These are phyloP conservation scores for Verticillium nubilum DNA, from an alignment of 2,329 filamentous ascomycete species.

Conservation along the genomic window DNA sequence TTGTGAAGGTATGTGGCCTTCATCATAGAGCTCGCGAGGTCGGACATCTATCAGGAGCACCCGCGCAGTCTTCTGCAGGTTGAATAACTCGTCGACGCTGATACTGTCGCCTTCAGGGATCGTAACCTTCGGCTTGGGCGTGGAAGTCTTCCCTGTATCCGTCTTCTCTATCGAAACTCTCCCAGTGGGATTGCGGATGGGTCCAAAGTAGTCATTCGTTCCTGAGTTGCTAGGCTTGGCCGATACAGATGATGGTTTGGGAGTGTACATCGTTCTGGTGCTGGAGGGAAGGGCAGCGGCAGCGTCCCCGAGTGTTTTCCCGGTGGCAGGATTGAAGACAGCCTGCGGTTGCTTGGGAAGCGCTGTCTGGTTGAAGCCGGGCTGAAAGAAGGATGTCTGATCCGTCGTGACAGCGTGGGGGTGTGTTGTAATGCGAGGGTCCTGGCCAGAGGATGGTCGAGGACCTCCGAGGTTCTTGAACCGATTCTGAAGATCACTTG, in stretches of 20 bases:
- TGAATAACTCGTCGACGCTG: slow-evolving; percentile 63
- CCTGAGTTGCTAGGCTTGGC: not conserved
- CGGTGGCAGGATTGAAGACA: slow-evolving; percentile 73
- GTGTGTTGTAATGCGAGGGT: slow-evolving; percentile 47
- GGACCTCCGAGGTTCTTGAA: slow-evolving; percentile 51
- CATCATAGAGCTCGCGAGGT: slow-evolving; percentile 72
- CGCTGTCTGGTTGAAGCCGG: slow-evolving; percentile 24
- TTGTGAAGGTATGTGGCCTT: slow-evolving; percentile 81
- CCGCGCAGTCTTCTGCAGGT: slow-evolving; percentile 50
- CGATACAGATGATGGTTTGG: not conserved
- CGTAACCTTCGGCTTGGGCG: slow-evolving; percentile 11
- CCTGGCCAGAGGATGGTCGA: slow-evolving; percentile 36
- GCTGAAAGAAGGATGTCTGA: not conserved
- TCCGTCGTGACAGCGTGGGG: slow-evolving; percentile 27
- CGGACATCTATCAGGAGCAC: slow-evolving; percentile 85
- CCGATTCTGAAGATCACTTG: slow-evolving; percentile 47
- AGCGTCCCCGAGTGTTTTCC: slow-evolving; percentile 41
- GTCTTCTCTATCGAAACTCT: too few species aligned
- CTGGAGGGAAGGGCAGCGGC: slow-evolving; percentile 60
- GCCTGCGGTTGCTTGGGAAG: slow-evolving; percentile 59
- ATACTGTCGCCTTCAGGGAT: slow-evolving; percentile 54
- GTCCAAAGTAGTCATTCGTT: slow-evolving; percentile 25
- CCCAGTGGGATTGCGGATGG: slow-evolving; percentile 19
- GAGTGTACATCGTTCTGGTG: slow-evolving; percentile 26
- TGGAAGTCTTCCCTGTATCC: not conserved